Base-by-base conservation (phyloP, 2,329 filamentous ascomycete species). In the Epichloe festucae region DNA sequence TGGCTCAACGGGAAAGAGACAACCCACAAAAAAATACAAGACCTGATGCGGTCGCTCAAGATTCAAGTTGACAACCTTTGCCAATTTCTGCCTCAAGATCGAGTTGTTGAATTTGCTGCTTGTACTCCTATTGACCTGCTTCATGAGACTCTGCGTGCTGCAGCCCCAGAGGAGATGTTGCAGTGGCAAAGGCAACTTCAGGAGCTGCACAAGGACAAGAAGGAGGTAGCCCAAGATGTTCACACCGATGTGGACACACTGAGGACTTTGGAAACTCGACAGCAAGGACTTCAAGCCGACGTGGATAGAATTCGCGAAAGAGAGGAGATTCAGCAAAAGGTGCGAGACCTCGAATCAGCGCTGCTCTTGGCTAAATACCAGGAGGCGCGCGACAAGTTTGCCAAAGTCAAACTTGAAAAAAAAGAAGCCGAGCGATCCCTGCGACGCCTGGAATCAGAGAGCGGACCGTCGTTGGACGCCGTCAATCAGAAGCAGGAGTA, bases 1-100 rank as follows among this genome's bases (percentile, higher is more conserved):
- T 85, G 76, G 63, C 65, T 97, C 35, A 84, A 96, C 63, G 83
- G 82, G 41, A 78, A 74, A 56, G 75, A 77, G 51, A 68, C 74
- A 5, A 74, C 75, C 1, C 78, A 82, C 55, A 85, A 83, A 60
- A 74, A 74, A 3, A 76, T 97, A 6, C 75, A 85, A 59, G 69
- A 74, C 10, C 70, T 95, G 47, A 85, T 84, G 54, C 78, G 74
- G 53, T 76, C 75, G 10, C 82, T 95, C 61, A 85, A 85, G 47
- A 97, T 98, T 49, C 93, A 98, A 67, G 88, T 97, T 57, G 93
- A 98, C 71, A 98, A 98, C 59, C 75, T 98, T 2, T 98, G 93
- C 65, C 93, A 98, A 65, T 98, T 98, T 60, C 72, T 98, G 44
- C 93, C 93, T 0, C 93, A 98, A 66, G 93, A 98, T 64, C 86